These are phyloP conservation scores for Brasilioporus rufonigricans DNA, from an alignment of 768 basidiomycete genomes.

Conservation along the genomic window DNA sequence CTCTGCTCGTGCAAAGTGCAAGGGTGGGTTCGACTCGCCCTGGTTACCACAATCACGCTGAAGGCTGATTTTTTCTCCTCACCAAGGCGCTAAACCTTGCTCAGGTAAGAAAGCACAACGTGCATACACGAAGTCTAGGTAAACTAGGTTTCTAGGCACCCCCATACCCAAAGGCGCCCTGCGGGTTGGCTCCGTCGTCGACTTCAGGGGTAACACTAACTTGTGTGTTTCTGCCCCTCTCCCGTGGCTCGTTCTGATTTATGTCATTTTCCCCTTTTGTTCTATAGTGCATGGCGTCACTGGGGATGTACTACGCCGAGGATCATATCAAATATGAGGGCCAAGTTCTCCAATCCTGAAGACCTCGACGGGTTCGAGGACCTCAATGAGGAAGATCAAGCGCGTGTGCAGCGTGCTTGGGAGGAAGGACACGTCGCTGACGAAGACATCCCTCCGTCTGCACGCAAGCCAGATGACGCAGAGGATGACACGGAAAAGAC, in stretches of 20 bases:
- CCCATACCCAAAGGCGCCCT: slow-evolving; percentile 69
- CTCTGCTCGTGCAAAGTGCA: slow-evolving; percentile 71
- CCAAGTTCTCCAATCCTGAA: slow-evolving; percentile 48
- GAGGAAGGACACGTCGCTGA: slow-evolving; percentile 75
- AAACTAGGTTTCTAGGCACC: slow-evolving; percentile 48
- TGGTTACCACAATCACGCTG: slow-evolving; percentile 13
- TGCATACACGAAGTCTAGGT: not conserved
- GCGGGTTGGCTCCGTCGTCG: slow-evolving; percentile 72
- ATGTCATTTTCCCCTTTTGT: not conserved
- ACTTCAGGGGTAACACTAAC: slow-evolving; percentile 63
- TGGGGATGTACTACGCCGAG: slow-evolving; percentile 83
- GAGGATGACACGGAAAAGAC: slow-evolving; percentile 54
- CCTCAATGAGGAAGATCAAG: slow-evolving; percentile 65
- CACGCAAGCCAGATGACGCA: slow-evolving; percentile 54
- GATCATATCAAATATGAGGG: slow-evolving; percentile 72
- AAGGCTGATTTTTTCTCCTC: slow-evolving; percentile 21
- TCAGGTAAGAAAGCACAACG: slow-evolving; percentile 42
- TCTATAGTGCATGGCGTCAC: slow-evolving; percentile 73
- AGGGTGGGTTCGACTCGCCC: slow-evolving; percentile 47
- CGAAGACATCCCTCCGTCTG: slow-evolving; percentile 78
- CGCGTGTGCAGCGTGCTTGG: slow-evolving; percentile 68
- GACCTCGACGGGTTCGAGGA: slow-evolving; percentile 89
- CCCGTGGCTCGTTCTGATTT: not conserved
- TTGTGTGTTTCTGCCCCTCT: slow-evolving; percentile 47
- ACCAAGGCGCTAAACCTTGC: slow-evolving; percentile 75